A percentile compares a stretch with the other conserved stretches of the same genome.
phyloP scores from a whole-genome alignment of 306 rosid genomes.

The Astragalus glycyphyllos region DNA sequence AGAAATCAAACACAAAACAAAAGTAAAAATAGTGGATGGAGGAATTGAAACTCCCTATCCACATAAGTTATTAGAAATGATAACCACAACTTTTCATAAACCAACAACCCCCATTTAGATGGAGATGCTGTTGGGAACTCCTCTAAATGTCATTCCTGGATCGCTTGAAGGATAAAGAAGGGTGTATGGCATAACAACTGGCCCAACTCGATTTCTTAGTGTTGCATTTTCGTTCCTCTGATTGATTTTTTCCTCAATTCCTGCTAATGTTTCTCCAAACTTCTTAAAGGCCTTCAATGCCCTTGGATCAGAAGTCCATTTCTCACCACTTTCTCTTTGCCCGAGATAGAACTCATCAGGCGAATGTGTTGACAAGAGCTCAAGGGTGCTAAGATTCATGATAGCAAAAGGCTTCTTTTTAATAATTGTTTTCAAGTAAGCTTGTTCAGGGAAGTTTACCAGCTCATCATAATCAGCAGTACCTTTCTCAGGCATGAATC shows the following conservation, averaged over 20 bases:
- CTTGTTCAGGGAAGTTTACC: conserved; percentile 38
- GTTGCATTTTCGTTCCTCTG: neutral
- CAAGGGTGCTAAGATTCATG: too few relatives aligned
- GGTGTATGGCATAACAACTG: conserved; percentile 67
- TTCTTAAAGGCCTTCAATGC: conserved; percentile 42
- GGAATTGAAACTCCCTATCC: neutral
- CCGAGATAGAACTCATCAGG: conserved; percentile 50
- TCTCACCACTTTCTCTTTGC: conserved; percentile 37
- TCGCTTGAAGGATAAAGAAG: conserved; percentile 61
- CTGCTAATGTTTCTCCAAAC: conserved; percentile 54
- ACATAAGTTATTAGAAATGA: neutral
- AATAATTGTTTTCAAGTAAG: conserved; percentile 55
- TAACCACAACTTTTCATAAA: neutral
- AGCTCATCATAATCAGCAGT: conserved; percentile 58
- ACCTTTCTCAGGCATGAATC: conserved; percentile 52
- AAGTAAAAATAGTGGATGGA: neutral
- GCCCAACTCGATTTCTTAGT: conserved; percentile 50
- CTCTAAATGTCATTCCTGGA: conserved; percentile 63
- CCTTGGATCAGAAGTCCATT: conserved; percentile 20
- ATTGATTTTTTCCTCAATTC: conserved; percentile 10
- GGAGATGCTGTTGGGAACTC: conserved; percentile 78
- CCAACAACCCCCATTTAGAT: conserved; percentile 13
- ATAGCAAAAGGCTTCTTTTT: too few relatives aligned
- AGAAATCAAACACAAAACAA: neutral
- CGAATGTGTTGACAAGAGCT: neutral